Percentiles rank a stretch among this genome's conserved stretches.
These are phyloP conservation scores for Evernia prunastri DNA, from an alignment of 495 filamentous ascomycete genomes.

Conservation along the genomic window DNA sequence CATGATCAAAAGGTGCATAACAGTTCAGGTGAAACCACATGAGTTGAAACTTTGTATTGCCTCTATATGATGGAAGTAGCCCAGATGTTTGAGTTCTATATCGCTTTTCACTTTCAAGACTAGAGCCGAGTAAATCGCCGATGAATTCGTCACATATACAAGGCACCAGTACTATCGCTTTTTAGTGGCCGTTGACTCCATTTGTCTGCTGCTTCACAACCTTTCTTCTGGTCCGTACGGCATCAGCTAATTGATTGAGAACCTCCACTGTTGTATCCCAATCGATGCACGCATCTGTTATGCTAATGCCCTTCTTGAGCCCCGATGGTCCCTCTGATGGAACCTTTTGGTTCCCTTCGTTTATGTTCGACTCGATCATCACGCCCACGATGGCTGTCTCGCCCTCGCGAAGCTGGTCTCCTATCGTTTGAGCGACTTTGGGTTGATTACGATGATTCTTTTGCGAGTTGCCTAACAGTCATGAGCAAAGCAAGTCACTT, in stretches of 20 bases:
- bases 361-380: constrained; percentile 98
- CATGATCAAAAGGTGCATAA: too few relatives aligned
- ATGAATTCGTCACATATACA: not conserved
- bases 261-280: constrained; percentile 89
- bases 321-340: constrained; percentile 79
- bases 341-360: constrained; percentile 92
- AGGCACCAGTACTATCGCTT: not conserved
- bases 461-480: constrained; percentile 65
- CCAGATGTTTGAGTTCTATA: not conserved
- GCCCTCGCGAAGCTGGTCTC: constrained; percentile 75
- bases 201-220: constrained; percentile 24
- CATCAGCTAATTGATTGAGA: constrained; percentile 70
- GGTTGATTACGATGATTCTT: constrained; percentile 98
- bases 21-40: too few relatives aligned
- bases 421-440: constrained; percentile 78
- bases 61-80: not conserved
- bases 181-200: constrained; percentile 2
- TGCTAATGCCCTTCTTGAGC: constrained; percentile 91
- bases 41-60: too few relatives aligned
- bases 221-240: constrained; percentile 64
- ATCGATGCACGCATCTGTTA: constrained; percentile 95
- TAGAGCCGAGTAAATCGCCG: not conserved
- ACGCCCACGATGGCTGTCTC: constrained; percentile 92
- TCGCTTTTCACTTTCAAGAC: not conserved
- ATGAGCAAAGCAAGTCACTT: constrained; percentile 1